Evolutionary conservation across 2,329 filamentous ascomycete species (phyloP).

Genomic region (Xylariaceae sp.): DNA sequence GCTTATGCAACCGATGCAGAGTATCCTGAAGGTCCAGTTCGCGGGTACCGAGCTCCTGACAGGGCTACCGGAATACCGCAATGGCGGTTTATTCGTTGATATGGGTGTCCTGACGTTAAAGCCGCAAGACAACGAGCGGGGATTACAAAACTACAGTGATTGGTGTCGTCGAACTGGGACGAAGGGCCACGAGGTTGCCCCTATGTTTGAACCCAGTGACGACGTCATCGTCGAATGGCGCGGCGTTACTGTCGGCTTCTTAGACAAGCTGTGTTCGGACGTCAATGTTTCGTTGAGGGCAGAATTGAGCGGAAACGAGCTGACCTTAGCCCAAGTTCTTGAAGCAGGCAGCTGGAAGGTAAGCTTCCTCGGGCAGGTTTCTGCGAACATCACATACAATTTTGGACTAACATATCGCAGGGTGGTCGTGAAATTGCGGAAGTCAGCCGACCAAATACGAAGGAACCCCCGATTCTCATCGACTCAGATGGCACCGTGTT

Average conservation of each 20-base stretch:
- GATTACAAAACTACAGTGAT: constrained; percentile 64
- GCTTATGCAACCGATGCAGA: constrained; percentile 86
- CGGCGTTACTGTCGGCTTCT: constrained; percentile 68
- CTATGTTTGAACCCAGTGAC: constrained; percentile 68
- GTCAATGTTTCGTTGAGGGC: constrained; percentile 66
- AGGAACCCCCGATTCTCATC: constrained; percentile 93
- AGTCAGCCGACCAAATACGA: constrained; percentile 91
- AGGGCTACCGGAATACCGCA: constrained; percentile 86
- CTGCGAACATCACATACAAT: background rate
- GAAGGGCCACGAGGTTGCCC: constrained; percentile 56
- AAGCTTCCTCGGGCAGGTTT: constrained; percentile 6
- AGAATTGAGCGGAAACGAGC: constrained; percentile 63
- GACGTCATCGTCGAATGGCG: constrained; percentile 80
- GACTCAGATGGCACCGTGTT: constrained; percentile 96
- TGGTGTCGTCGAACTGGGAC: constrained; percentile 70
- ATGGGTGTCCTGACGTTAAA: constrained; percentile 78
- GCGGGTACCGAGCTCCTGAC: constrained; percentile 78
- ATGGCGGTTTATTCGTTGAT: constrained; percentile 83
- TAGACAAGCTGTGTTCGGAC: constrained; percentile 61
- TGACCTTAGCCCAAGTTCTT: constrained; percentile 82
- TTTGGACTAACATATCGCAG: constrained; percentile 37
- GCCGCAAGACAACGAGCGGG: constrained; percentile 63
- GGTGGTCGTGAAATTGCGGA: constrained; percentile 94
- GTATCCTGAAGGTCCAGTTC: constrained; percentile 75
- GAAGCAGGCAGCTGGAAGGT: constrained; percentile 98